phyloP scores from a whole-genome alignment of 352 stramenopile species.

The Saprolegnia parasitica region DNA sequence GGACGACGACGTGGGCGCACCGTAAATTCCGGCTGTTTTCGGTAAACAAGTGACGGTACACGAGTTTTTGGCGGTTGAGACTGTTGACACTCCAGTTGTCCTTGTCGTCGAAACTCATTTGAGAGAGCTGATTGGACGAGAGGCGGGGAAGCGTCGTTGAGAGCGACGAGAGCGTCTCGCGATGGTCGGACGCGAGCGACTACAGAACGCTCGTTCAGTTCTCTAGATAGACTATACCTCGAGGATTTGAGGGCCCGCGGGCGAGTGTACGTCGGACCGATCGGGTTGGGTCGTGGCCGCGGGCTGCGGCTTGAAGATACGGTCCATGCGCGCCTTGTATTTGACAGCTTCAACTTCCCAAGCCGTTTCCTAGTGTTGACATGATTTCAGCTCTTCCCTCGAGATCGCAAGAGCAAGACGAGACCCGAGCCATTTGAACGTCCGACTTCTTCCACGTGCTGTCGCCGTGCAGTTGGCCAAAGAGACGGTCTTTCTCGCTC shows the following conservation, averaged over 20 bases:
- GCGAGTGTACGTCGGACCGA: background rate
- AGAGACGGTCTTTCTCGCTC: slow-evolving; percentile 37
- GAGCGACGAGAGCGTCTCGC: background rate
- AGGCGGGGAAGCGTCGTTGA: slow-evolving; percentile 16
- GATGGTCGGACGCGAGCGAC: slow-evolving; percentile 6
- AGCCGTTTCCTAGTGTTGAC: slow-evolving; percentile 37
- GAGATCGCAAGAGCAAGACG: background rate
- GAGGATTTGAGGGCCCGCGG: background rate
- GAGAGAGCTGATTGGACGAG: slow-evolving; percentile 16
- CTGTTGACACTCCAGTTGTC: slow-evolving; percentile 76
- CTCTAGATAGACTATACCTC: background rate
- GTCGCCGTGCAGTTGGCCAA: slow-evolving; percentile 61
- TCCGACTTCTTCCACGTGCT: slow-evolving; percentile 72
- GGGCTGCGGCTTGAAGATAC: slow-evolving; percentile 36
- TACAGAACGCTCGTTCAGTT: background rate
- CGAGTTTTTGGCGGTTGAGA: slow-evolving; percentile 65
- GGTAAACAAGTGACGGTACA: slow-evolving; percentile 66
- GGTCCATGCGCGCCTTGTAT: slow-evolving; percentile 69
- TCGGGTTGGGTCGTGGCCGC: background rate
- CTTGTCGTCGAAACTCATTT: slow-evolving; percentile 56
- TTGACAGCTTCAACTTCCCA: slow-evolving; percentile 63
- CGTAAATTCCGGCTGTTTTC: slow-evolving; percentile 51
- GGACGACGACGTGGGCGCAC: too few species aligned
- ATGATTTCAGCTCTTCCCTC: background rate
- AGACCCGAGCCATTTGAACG: slow-evolving; percentile 48